These are phyloP conservation scores for Scopulariopsis brevicaulis DNA, from an alignment of 2,329 filamentous ascomycete species.

Conservation along the genomic window DNA sequence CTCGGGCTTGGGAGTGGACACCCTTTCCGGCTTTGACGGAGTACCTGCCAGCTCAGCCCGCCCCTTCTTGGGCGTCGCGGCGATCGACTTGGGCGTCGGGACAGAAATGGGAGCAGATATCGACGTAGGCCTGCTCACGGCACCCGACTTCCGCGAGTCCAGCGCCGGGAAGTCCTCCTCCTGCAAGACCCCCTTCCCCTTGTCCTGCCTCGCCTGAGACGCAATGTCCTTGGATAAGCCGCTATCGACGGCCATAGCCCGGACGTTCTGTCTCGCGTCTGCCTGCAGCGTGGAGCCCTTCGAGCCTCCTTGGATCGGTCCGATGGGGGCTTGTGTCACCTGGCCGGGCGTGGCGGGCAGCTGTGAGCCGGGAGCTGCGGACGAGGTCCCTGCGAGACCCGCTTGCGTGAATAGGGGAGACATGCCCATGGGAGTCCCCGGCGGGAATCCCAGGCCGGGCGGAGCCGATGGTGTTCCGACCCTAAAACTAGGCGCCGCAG, in stretches of 20 bases:
- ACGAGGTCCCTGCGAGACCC: not conserved
- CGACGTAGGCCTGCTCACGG: slow-evolving; percentile 18
- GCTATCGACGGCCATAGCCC: slow-evolving; percentile 30
- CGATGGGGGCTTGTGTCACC: not conserved
- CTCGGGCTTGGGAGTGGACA: not conserved
- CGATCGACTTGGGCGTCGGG: slow-evolving; percentile 18
- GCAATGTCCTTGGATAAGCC: slow-evolving; percentile 34
- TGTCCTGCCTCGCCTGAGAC: slow-evolving; percentile 19
- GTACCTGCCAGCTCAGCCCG: slow-evolving; percentile 7
- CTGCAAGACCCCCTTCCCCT: slow-evolving; percentile 29
- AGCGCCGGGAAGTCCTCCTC: slow-evolving; percentile 55
- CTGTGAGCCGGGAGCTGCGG: not conserved
- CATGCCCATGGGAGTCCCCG: not conserved
- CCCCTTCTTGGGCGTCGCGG: slow-evolving; percentile 15
- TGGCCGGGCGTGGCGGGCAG: not conserved
- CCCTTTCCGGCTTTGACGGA: slow-evolving; percentile 9
- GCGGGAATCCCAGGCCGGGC: slow-evolving; percentile 5
- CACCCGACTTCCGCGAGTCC: slow-evolving; percentile 28
- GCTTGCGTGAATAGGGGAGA: not conserved
- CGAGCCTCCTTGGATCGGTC: slow-evolving; percentile 6
- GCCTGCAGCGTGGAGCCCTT: slow-evolving; percentile 13
- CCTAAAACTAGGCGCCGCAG: not conserved
- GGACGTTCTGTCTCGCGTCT: slow-evolving; percentile 30
- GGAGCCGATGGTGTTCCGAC: slow-evolving; percentile 16
- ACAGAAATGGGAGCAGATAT: slow-evolving; percentile 23